Conservation (phyloP, 441 rosid genomes). For the Aquilaria agallochum region DNA sequence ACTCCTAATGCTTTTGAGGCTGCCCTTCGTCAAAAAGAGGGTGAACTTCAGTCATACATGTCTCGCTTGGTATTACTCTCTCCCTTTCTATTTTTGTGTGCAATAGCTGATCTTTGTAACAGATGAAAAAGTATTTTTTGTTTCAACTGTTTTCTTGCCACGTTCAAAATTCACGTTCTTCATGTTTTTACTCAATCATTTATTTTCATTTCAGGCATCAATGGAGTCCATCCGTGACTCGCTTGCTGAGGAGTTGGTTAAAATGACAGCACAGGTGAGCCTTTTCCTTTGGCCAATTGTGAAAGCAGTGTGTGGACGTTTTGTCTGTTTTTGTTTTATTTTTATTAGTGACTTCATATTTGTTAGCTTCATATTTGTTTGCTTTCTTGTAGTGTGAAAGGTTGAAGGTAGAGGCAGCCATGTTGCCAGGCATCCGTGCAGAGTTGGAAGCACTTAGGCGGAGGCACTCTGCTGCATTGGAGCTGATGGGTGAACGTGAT, state of each 20-base stretch:
- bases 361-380: constrained; percentile 12
- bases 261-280: constrained; percentile 87
- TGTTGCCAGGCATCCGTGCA: constrained; percentile 75
- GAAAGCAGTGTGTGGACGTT: constrained; percentile 15
- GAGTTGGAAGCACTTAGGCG: constrained; percentile 90
- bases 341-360: constrained; percentile 2
- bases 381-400: constrained; percentile 72
- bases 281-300: constrained; percentile 7
- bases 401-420: constrained; percentile 63
- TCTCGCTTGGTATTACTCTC: constrained; percentile 78
- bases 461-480: constrained; percentile 95
- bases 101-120: no score
- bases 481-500: constrained; percentile 99
- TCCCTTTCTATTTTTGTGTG: no score
- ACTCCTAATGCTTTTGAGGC: constrained; percentile 91
- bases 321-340: constrained; percentile 7
- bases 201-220: constrained; percentile 54
- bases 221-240: constrained; percentile 97
- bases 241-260: constrained; percentile 94
- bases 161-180: no score
- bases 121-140: no score
- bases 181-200: constrained; percentile 1
- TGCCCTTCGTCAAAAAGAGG: constrained; percentile 96
- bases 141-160: no score
- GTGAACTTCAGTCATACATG: constrained; percentile 95